Evolutionary conservation across 1,284 basidiomycete species (phyloP).

Genomic region (Sutorius eximius): DNA sequence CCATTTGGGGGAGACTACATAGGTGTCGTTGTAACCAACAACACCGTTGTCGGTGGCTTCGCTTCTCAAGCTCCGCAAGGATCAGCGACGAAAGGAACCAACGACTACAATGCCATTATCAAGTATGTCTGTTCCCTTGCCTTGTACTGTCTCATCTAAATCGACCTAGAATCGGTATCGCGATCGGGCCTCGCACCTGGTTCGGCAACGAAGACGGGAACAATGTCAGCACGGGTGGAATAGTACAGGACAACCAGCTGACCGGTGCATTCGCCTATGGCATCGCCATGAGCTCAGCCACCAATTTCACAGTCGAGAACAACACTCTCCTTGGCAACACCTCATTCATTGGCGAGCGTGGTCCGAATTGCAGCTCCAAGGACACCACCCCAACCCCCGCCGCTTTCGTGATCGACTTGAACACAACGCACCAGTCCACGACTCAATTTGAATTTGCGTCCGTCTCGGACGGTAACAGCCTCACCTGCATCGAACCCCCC

Average conservation of each 20-base stretch:
- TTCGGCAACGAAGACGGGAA: conserved; percentile 62
- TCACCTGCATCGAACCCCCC: conserved; percentile 69
- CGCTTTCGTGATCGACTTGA: conserved; percentile 59
- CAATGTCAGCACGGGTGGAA: conserved; percentile 61
- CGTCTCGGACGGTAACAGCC: conserved; percentile 52
- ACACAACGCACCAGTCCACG: conserved; percentile 41
- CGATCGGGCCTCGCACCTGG: conserved; percentile 78
- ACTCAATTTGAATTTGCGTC: conserved; percentile 54
- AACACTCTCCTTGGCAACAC: conserved; percentile 71
- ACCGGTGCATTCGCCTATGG: conserved; percentile 73
- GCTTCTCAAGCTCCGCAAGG: conserved; percentile 46
- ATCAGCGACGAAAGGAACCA: conserved; percentile 51
- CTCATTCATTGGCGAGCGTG: conserved; percentile 72
- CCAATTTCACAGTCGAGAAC: conserved; percentile 65
- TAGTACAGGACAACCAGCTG: conserved; percentile 64
- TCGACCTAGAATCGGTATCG: conserved; percentile 62
- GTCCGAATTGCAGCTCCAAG: conserved; percentile 64
- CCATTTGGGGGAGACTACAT: conserved; percentile 76
- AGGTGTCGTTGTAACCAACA: conserved; percentile 68
- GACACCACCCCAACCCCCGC: conserved; percentile 53
- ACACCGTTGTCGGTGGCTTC: conserved; percentile 69
- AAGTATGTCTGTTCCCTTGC: conserved; percentile 48
- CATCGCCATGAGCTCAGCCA: conserved; percentile 64
- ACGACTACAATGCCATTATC: conserved; percentile 60
- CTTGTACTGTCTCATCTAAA: conserved; percentile 1